phyloP scores from a whole-genome alignment of 2,329 filamentous ascomycete species.

The Penicillium sp. region DNA sequence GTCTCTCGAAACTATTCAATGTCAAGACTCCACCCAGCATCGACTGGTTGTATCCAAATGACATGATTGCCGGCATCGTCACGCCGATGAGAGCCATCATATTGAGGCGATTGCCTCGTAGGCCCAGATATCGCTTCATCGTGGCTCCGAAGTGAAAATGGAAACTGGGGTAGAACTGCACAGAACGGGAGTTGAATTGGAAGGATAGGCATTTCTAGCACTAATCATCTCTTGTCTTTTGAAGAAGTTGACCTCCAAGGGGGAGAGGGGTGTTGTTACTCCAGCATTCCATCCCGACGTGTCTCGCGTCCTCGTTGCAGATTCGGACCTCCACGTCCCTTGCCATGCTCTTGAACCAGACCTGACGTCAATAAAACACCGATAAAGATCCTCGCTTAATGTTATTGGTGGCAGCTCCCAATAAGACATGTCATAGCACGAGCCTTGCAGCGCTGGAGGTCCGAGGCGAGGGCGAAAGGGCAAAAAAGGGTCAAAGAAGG shows the following conservation, averaged over 20 bases:
- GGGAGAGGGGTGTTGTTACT: not conserved
- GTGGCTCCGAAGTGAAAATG: not conserved
- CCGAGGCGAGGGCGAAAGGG: not conserved
- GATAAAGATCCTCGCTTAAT: no score
- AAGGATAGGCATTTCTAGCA: not conserved
- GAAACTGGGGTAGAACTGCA: not conserved
- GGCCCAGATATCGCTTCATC: constrained; percentile 13
- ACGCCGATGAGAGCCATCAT: constrained; percentile 8
- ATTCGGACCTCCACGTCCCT: not conserved
- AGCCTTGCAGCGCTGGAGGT: not conserved
- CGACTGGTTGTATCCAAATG: constrained; percentile 15
- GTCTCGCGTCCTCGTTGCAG: not conserved
- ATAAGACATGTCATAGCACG: not conserved
- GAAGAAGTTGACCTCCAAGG: not conserved
- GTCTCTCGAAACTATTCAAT: constrained; percentile 9
- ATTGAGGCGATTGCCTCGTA: constrained; percentile 15
- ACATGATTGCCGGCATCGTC: constrained; percentile 15
- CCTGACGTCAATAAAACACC: not conserved
- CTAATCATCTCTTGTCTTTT: not conserved
- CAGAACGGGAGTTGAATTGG: not conserved
- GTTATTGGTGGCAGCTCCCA: not conserved
- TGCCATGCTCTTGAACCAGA: not conserved
- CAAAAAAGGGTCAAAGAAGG: not conserved
- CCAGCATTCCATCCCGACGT: constrained; percentile 8
- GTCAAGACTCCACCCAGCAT: constrained; percentile 17